Percentiles rank a stretch among this genome's conserved stretches.
Evolutionary conservation across 2,329 filamentous ascomycete genomes (phyloP).

Genomic region (Aureobasidium sp.): DNA sequence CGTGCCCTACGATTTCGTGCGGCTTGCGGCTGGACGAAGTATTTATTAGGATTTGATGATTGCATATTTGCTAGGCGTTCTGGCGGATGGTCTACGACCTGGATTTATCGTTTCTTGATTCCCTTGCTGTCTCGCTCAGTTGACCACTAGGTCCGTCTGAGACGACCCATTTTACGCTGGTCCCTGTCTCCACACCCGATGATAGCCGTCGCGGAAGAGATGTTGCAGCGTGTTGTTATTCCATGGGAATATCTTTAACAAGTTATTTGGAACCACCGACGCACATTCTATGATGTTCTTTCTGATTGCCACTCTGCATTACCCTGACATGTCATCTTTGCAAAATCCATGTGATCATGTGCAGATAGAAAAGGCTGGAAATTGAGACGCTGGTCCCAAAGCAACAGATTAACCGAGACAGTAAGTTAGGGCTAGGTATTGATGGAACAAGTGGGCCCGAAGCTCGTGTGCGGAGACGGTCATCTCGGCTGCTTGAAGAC

Average conservation of each 20-base stretch:
- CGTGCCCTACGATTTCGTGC: conserved; percentile 79
- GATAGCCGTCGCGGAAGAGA: not conserved
- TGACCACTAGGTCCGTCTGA: not conserved
- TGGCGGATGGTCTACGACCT: not conserved
- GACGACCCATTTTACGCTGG: not conserved
- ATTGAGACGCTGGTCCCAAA: not conserved
- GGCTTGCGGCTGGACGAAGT: conserved; percentile 56
- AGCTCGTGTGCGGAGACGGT: not conserved
- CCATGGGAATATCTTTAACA: not conserved
- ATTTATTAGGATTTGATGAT: conserved; percentile 28
- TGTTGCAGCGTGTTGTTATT: not conserved
- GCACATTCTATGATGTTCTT: not conserved
- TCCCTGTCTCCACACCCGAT: not conserved
- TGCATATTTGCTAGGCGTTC: conserved; percentile 4
- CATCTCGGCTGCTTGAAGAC: conserved; percentile 1
- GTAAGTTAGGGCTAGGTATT: not conserved
- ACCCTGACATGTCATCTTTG: not conserved
- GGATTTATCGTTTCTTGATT: conserved; percentile 3
- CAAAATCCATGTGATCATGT: not conserved
- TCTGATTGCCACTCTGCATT: not conserved
- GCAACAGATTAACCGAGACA: conserved; percentile 7
- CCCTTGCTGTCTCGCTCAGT: not conserved
- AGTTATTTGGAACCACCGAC: not conserved
- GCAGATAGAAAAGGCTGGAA: not conserved
- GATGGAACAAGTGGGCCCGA: not conserved